Conservation (phyloP, 2,329 filamentous ascomycete genomes). For the Sphaerostilbella broomeana region DNA sequence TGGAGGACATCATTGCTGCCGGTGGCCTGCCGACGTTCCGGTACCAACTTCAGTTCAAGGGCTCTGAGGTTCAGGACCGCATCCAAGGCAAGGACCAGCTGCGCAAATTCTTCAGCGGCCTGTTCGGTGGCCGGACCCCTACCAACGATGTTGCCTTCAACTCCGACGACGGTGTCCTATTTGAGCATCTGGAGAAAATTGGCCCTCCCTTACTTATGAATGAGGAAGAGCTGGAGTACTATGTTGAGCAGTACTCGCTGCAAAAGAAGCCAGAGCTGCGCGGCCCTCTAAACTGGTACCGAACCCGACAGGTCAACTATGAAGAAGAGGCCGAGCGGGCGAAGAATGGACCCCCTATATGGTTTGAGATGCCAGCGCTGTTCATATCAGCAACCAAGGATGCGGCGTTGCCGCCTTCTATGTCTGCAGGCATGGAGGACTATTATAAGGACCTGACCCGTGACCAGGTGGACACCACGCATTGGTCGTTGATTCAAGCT, state of each 20-base stretch:
- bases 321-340: constrained; percentile 63
- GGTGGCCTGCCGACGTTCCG: constrained; percentile 59
- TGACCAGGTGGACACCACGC: constrained; percentile 59
- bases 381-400: constrained; percentile 71
- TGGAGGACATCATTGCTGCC: constrained; percentile 53
- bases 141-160: constrained; percentile 52
- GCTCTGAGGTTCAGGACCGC: constrained; percentile 56
- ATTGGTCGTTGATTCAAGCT: constrained; percentile 79
- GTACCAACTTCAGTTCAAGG: constrained; percentile 78
- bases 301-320: constrained; percentile 63
- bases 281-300: constrained; percentile 86
- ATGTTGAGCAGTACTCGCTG: constrained; percentile 63
- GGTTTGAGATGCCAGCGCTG: constrained; percentile 53
- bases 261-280: constrained; percentile 55
- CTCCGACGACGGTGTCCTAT: constrained; percentile 53
- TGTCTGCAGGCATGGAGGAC: constrained; percentile 66
- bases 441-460: constrained; percentile 58
- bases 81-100: constrained; percentile 56
- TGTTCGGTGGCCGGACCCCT: constrained; percentile 61
- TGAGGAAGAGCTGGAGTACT: constrained; percentile 68
- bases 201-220: constrained; percentile 52
- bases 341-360: constrained; percentile 47
- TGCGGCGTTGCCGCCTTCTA: constrained; percentile 60
- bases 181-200: constrained; percentile 56
- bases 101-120: constrained; percentile 59